A percentile compares a stretch with the other conserved stretches of the same genome.
Evolutionary conservation across 1,284 basidiomycete genomes (phyloP).

Genomic region (Irpex rosettiformis): DNA sequence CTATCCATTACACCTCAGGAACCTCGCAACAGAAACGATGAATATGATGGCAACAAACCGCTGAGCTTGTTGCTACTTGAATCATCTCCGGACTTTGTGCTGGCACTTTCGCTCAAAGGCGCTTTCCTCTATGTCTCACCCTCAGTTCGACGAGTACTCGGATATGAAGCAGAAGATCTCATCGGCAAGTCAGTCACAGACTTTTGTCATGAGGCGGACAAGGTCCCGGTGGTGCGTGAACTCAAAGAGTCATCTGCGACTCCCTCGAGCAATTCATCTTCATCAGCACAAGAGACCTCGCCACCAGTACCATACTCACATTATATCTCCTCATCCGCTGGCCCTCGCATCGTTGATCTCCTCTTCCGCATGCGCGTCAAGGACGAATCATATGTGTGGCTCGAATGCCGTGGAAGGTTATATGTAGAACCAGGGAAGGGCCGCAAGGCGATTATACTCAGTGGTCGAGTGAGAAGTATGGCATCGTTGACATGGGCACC

Average conservation of each 20-base stretch:
- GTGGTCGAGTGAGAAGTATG: conserved; percentile 70
- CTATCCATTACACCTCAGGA: conserved; percentile 22
- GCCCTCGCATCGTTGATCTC: conserved; percentile 58
- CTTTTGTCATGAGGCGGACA: conserved; percentile 85
- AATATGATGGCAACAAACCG: conserved; percentile 39
- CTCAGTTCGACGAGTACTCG: conserved; percentile 69
- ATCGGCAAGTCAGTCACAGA: conserved; percentile 75
- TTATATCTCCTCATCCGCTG: conserved; percentile 16
- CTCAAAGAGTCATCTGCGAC: conserved; percentile 72
- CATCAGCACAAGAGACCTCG: not conserved
- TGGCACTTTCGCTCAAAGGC: conserved; percentile 93
- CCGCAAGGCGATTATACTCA: conserved; percentile 83
- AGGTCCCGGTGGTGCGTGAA: conserved; percentile 89
- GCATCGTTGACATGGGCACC: conserved; percentile 60
- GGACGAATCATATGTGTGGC: conserved; percentile 72
- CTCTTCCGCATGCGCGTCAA: conserved; percentile 76
- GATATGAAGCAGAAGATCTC: conserved; percentile 80
- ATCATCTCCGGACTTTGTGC: conserved; percentile 74
- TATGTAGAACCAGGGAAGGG: conserved; percentile 90
- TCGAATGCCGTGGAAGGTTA: conserved; percentile 82
- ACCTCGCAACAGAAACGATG: conserved; percentile 23
- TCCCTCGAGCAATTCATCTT: conserved; percentile 2
- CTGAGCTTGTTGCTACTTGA: conserved; percentile 70
- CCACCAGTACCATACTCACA: not conserved
- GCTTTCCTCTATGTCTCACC: conserved; percentile 90